Base-by-base conservation (phyloP, 768 basidiomycete species). In the Fibroporia radiculosa region DNA sequence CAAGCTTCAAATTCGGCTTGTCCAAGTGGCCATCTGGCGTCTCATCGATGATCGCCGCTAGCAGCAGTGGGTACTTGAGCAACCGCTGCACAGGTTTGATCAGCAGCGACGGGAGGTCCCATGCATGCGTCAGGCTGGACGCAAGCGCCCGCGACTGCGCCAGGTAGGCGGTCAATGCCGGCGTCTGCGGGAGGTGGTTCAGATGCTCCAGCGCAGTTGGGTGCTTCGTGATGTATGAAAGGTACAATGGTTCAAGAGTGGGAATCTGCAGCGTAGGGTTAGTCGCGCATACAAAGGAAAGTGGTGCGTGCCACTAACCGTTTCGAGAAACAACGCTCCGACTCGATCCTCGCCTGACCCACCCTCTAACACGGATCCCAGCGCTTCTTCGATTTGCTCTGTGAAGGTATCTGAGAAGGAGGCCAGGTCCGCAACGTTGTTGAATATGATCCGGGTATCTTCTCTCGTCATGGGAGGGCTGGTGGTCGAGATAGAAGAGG, bases 31-130 rank as follows among this genome's bases (percentile, higher is more conserved):
- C 60, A 42, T 80, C 75, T 6, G 81, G 78, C 0, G 89, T 91
- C 56, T 81, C 82, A 40, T 82, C 78, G 42, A 84, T 75, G 52
- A 91, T 82, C 20, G 86, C 78, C 20, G 67, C 66, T 26, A 99
- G 77, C 23, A 99, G 75, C 7, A 98, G 75, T 0, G 89, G 80
- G 58, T 99, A 99, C 61, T 97, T 98, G 51, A 97, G 80, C 44
- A 97, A 74, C 12, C 95, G 81, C 58, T 98, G 96, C 3, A 99
- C 91, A 26, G 96, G 96, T 64, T 98, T 97, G 64, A 99, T 97
- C 48, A 99, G 82, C 29, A 97, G 76, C 0, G 91, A 92, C 4
- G 89, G 73, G 22, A 99, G 78, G 60, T 99, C 95, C 84, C 91
- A 93, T 2, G 91, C 87, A 56, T 90, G 83, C 0, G 89, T 86